Base-by-base conservation (phyloP, 441 rosid species). In the Pelargonium australe region DNA sequence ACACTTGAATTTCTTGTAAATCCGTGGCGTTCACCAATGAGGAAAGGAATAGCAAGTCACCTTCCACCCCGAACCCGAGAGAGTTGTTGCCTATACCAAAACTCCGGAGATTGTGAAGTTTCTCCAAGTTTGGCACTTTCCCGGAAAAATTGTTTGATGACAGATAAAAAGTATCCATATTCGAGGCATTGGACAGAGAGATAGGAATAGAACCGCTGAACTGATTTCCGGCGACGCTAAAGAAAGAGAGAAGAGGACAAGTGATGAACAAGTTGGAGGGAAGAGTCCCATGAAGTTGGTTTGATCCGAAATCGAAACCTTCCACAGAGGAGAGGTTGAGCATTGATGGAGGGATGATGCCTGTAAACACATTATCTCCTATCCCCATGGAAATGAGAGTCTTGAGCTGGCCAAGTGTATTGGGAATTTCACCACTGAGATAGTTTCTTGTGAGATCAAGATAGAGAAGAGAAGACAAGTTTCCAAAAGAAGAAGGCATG, bases 181-280 rank as follows among this genome's bases (percentile, higher is more conserved):
- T 68, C 37, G 84, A 64, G 6, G 73, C 70, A 65, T 77, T 80
- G 14, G 76, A 72, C 8, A 80, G 7, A 2, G 77, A 72, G 7
- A 7, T 3, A 6, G 81, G 84, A 23, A 80, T 65, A 2, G 67
- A 12, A 0, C 79, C 81, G 2, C 8, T 1, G 12, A 80, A 70
- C 0, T 23, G 5, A 16, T 75, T 77, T 0, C 0, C 0, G 5
- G 8, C 2, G 0, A 78, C 0, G 13, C 10, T 25, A 7, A 81
- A 16, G 1, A 1, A 0, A 6, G 6, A 2, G n/a, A 78, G 57
- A 44, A 69, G 45, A 0, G 77, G 77, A 49, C 74, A 73, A 1
- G 14, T 23, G 67, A n/a, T 58, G 2, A 71, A 71, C 14, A 79
- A 12, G 64, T 65, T 28, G 5, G 63, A 31, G 0, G 82, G 80